Percentiles rank a stretch among this genome's conserved stretches.
Conservation (phyloP, 192 early-diverging fungal genomes). For the Pilaira anomala region DNA sequence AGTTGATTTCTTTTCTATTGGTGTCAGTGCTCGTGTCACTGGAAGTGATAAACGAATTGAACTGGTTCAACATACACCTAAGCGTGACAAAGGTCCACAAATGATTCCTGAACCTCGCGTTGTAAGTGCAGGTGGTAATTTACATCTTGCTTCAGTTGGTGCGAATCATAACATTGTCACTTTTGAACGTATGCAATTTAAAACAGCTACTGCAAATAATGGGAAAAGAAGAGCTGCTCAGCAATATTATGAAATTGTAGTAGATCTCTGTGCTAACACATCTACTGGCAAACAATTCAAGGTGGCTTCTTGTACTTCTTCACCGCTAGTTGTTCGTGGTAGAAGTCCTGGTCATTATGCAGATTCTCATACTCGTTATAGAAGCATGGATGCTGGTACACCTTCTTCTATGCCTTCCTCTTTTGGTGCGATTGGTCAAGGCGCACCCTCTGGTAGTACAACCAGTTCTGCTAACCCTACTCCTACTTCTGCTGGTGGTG, state of each 20-base stretch:
- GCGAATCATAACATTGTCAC: conserved; percentile 54
- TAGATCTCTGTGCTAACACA: conserved; percentile 70
- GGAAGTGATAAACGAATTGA: conserved; percentile 71
- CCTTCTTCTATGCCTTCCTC: background rate
- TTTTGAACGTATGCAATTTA: conserved; percentile 93
- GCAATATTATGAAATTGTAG: conserved; percentile 78
- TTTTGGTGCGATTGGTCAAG: conserved; percentile 4
- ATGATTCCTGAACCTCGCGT: conserved; percentile 60
- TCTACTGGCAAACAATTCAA: conserved; percentile 47
- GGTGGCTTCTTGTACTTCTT: conserved; percentile 68
- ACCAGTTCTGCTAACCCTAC: background rate
- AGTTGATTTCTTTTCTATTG: conserved; percentile 65
- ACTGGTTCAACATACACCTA: conserved; percentile 84
- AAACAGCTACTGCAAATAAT: conserved; percentile 90
- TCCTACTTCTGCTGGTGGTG: background rate
- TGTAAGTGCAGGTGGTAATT: conserved; percentile 55
- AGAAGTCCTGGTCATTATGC: conserved; percentile 87
- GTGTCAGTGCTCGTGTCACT: conserved; percentile 68
- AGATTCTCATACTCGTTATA: conserved; percentile 41
- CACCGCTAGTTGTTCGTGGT: conserved; percentile 81
- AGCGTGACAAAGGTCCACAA: conserved; percentile 93
- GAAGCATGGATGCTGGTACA: conserved; percentile 22
- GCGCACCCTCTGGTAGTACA: conserved; percentile 8
- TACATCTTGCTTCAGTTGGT: conserved; percentile 43
- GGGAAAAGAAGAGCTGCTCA: conserved; percentile 86